Evolutionary conservation across 306 rosid genomes (phyloP), one percentile per base, ranked within the genome.

Genomic region (Quercus parvula): DNA sequence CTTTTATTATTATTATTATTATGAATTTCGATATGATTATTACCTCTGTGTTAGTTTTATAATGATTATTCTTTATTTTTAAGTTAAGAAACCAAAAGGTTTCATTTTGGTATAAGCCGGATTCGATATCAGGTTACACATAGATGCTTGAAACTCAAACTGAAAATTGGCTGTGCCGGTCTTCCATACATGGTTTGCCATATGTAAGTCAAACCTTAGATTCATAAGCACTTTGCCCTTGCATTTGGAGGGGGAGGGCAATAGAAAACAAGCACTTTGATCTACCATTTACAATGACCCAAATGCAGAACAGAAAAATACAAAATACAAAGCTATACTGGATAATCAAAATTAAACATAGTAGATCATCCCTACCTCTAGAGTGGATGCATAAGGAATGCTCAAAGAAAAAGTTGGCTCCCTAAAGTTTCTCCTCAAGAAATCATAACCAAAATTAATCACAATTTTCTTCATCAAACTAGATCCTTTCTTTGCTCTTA

Each of bases 331-430:
- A 79, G 71, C 84, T 81, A 79, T 70, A 41, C 78, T 82, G 73
- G 79, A 73, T 46, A 75, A 68, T 56, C 63, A 28, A 33, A 25
- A 44, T 80, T 78, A 93, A 56, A 96, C 97, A 78, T 87, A 89
- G 80, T 93, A 93, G 41, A 96, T 81, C 98, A 96, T 93, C 35
- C 99, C 99, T 38, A 96, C 99, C 85, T 96, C 99, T 78, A 96
- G 74, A 74, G 98, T 93, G 79, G 98, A 91, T 19, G 97, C 99
- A 86, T 90, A 94, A 72, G 98, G 99, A 81, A 96, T 80, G 83
- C 87, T 89, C 56, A 92, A 80, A 78, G 97, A 97, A 89, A 90
- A 91, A 70, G 87, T 75, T 70, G 98, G 99, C 54, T 97, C 97
- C 78, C 98, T 88, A 25, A 94, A 96, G 78, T 96, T 96, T 77